A percentile compares a stretch with the other conserved stretches of the same genome.
phyloP scores from a whole-genome alignment of 1,284 basidiomycete genomes.

The Rhizoctonia solani region DNA sequence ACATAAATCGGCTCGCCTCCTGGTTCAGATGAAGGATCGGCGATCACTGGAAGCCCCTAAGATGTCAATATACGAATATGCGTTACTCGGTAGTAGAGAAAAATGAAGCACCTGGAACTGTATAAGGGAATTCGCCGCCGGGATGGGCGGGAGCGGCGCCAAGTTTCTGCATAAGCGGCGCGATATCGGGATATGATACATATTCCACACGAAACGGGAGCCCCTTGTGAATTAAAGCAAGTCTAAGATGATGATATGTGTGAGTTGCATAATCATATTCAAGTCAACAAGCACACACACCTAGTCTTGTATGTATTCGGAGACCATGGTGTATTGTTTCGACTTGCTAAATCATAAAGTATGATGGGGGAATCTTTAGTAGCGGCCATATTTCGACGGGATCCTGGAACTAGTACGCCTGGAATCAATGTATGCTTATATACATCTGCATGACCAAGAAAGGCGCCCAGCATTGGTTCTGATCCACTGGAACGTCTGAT shows the following conservation, averaged over 20 bases:
- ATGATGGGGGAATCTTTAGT: conserved; percentile 23
- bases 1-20: conserved; percentile 33
- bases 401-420: not conserved
- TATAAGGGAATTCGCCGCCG: conserved; percentile 35
- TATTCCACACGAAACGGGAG: conserved; percentile 42
- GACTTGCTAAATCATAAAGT: conserved; percentile 22
- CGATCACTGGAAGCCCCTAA: too few relatives aligned
- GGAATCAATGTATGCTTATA: not conserved
- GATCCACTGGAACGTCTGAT: too few relatives aligned
- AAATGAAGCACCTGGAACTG: conserved; percentile 10
- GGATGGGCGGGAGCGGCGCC: conserved; percentile 44
- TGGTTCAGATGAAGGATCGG: conserved; percentile 25
- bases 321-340: conserved; percentile 34
- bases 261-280: not conserved
- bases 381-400: conserved; percentile 1
- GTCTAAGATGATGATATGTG: conserved; percentile 36
- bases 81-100: not conserved
- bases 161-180: conserved; percentile 50
- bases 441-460: not conserved
- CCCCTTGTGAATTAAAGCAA: conserved; percentile 44
- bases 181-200: conserved; percentile 46
- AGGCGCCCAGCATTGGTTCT: too few relatives aligned
- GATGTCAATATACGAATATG: not conserved
- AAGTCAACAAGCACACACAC: conserved; percentile 4
- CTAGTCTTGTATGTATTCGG: conserved; percentile 39